phyloP scores from a whole-genome alignment of 495 filamentous ascomycete species.

The Aspergillus nidulans region DNA sequence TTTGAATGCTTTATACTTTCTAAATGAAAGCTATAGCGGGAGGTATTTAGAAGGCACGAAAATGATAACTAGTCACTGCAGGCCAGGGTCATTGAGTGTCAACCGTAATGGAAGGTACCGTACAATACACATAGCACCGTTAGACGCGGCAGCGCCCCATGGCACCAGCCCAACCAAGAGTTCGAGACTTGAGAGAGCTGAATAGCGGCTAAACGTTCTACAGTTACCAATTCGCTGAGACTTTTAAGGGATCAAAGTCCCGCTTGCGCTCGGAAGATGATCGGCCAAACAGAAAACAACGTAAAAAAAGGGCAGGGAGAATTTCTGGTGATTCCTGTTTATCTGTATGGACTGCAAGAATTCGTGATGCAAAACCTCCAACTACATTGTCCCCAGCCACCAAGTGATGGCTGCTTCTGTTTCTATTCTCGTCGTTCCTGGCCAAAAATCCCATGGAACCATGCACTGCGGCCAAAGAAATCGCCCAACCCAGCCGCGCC shows the following conservation, averaged over 20 bases:
- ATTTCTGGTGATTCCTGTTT: no score
- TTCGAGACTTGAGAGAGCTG: background rate
- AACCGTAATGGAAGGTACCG: background rate
- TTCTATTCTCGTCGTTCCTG: slow-evolving; percentile 12
- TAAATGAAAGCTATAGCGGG: background rate
- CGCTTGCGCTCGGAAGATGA: no score
- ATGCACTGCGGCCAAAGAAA: slow-evolving; percentile 6
- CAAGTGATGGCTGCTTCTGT: background rate
- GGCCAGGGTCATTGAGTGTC: background rate
- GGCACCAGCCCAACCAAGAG: background rate
- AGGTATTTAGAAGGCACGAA: background rate
- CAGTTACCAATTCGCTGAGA: no score
- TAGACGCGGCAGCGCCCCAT: background rate
- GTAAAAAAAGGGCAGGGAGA: no score
- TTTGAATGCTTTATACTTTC: background rate
- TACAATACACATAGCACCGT: background rate
- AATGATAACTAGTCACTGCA: background rate
- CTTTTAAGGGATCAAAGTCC: no score
- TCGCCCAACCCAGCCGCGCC: slow-evolving; percentile 12
- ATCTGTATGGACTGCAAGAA: no score
- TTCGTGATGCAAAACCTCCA: background rate
- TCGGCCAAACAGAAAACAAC: no score
- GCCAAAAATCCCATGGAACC: slow-evolving; percentile 11
- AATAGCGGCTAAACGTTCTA: no score
- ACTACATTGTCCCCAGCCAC: background rate